Evolutionary conservation across 441 rosid species (phyloP), one percentile per base, ranked within the genome.

Genomic region (Adansonia rubrostipa): DNA sequence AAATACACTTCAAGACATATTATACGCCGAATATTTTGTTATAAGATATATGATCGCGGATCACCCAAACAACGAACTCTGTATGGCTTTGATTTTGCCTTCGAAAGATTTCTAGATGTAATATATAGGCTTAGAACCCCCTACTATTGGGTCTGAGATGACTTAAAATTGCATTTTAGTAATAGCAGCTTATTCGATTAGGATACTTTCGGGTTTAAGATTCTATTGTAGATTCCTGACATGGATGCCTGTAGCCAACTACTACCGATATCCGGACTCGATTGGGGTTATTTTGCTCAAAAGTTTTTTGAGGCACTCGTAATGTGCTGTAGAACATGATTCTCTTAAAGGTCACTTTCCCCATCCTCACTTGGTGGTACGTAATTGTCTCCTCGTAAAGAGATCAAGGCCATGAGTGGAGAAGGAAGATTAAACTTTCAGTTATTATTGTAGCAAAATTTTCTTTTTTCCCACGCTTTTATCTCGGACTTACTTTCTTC

Each of bases 401-500:
- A 50, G 73, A 6, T 70, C 61, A 70, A 24, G 61, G 45, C 45
- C 74, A 7, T 15, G 22, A 14, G 40, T n/a, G 8, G 77, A 72
- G 62, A 48, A 70, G 61, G 61, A 79, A 73, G 9, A 47, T 24
- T 53, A 13, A 48, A 2, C 19, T 33, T 20, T 14, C 22, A 48
- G 9, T 22, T 45, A n/a, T 57, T 58, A 47, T 78, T 20, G 3
- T 4, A 40, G 19, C 22, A 50, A 14, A 11, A 0, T 51, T 53
- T 77, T 17, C 33, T 7, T 3, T 28, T 64, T 6, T 42, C 74
- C 71, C 64, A 72, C 47, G 36, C 75, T 80, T 83, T 56, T 83
- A 70, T 85, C 70, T 73, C 75, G 79, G 33, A 82, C 78, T 79
- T 77, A 13, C 33, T 79, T 81, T 87, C 77, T 80, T 80, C 87